Base-by-base conservation (phyloP, 2,329 filamentous ascomycete genomes). In the Chrysoporthe deuterocubensis region DNA sequence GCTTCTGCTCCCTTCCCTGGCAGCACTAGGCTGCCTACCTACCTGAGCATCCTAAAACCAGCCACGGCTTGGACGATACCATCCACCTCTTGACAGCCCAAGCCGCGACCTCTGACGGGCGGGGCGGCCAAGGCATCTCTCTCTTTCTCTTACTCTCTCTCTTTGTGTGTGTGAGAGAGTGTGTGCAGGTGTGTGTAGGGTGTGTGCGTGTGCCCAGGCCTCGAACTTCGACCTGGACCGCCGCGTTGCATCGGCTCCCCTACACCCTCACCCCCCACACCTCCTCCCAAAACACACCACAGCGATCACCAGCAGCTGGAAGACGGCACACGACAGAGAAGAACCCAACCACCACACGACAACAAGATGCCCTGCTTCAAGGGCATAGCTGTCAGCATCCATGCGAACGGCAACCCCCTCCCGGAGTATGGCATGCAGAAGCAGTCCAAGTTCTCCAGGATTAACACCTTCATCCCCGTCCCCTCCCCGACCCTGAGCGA, bases 301-400 rank as follows among this genome's bases (percentile, higher is more conserved):
- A 54, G 21, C 32, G 32, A 57, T 7, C 37, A 40, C 37, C 40
- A 37, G 37, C 18, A 34, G 13, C 59, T 37, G 11, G 13, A 50
- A 32, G 58, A 16, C 42, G 26, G 58, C 37, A 54, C 44, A 3
- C 46, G 34, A 34, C 67, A 40, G 37, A 21, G 14, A 64, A 43
- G 34, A 44, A 21, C 37, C 48, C 43, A 44, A 21, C 37, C 48
- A 34, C 21, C 16, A 46, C 2, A 26, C 26, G 26, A 26, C 26
- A 62, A 76, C 77, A 86, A 77, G 77, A 89, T 89, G 96, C 96
- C 96, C 84, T 98, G 94, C 89, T 99, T 98, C 85, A 97, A 98
- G 85, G 96, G 96, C 81, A 94, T 99, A 82, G 95, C 96, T 75
- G 95, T 98, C 78, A 97, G 93, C 87, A 96, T 98, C 79, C 96